A percentile compares a stretch with the other conserved stretches of the same genome.
Evolutionary conservation across 2,329 filamentous ascomycete species (phyloP).

Genomic region (Lachnellula occidentalis): DNA sequence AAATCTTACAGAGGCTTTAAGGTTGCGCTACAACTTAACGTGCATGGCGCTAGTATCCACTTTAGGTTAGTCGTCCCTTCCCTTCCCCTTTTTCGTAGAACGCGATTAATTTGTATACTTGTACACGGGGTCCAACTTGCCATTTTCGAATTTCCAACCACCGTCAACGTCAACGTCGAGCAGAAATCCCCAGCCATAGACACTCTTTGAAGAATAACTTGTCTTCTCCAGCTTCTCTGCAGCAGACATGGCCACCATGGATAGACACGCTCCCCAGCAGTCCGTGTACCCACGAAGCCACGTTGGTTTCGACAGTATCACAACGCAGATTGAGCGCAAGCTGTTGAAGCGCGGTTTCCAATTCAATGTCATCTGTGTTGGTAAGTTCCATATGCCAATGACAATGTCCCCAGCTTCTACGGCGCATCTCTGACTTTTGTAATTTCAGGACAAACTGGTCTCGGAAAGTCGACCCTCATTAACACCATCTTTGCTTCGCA

Average conservation of each 20-base stretch:
- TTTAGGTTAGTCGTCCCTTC: slow-evolving; percentile 13
- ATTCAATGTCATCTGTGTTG: slow-evolving; percentile 99
- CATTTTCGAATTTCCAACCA: not conserved
- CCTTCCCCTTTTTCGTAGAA: not conserved
- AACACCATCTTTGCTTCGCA: slow-evolving; percentile 99
- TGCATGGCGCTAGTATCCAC: slow-evolving; percentile 14
- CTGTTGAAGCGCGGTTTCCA: slow-evolving; percentile 99
- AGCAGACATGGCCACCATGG: slow-evolving; percentile 30
- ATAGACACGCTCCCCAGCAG: slow-evolving; percentile 29
- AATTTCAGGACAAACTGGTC: slow-evolving; percentile 81
- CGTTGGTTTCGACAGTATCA: slow-evolving; percentile 99
- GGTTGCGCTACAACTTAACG: slow-evolving; percentile 6
- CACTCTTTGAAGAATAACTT: slow-evolving; percentile 1
- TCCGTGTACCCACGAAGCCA: slow-evolving; percentile 83
- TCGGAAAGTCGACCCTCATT: slow-evolving; percentile 98
- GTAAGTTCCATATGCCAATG: slow-evolving; percentile 51
- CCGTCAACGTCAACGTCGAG: not conserved
- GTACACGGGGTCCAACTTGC: not conserved
- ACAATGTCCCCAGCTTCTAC: not conserved
- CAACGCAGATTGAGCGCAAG: slow-evolving; percentile 98
- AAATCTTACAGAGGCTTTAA: slow-evolving; percentile 5
- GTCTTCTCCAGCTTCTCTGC: slow-evolving; percentile 7
- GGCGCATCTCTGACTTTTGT: slow-evolving; percentile 19
- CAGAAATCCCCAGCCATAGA: not conserved
- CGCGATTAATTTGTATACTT: not conserved